These are phyloP conservation scores for Vicia villosa DNA, from an alignment of 306 rosid genomes.

Conservation along the genomic window DNA sequence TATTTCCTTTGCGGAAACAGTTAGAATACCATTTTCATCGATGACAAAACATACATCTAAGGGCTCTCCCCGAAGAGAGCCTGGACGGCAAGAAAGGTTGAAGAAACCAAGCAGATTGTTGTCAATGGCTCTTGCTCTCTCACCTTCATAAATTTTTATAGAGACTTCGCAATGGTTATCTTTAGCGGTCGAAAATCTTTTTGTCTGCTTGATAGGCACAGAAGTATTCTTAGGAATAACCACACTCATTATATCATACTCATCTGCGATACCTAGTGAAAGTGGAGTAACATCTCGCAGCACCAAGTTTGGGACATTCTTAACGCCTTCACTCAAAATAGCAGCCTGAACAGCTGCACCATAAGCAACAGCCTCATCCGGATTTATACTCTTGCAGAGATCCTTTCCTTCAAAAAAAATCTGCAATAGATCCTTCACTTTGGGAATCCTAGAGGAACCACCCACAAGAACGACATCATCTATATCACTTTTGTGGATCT, in stretches of 20 bases:
- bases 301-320: no score
- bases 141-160: slow-evolving; percentile 53
- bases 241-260: slow-evolving; percentile 31
- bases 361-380: slow-evolving; percentile 47
- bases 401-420: slow-evolving; percentile 54
- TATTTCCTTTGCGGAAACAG: no score
- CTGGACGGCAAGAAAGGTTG: slow-evolving; percentile 37
- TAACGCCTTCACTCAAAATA: no score
- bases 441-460: slow-evolving; percentile 66
- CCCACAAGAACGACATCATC: slow-evolving; percentile 64
- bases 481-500: slow-evolving; percentile 43
- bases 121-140: slow-evolving; percentile 46
- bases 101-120: slow-evolving; percentile 54
- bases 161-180: slow-evolving; percentile 41
- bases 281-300: no score
- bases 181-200: no score
- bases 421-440: slow-evolving; percentile 52
- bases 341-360: no score
- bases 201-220: slow-evolving; percentile 44
- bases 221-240: slow-evolving; percentile 54
- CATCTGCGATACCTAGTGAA: not conserved
- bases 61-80: slow-evolving; percentile 29
- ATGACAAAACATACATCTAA: no score
- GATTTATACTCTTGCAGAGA: slow-evolving; percentile 57
- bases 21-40: no score